Evolutionary conservation across 805 yeast species (phyloP).

Genomic region (Ogataea paradorogensis): DNA sequence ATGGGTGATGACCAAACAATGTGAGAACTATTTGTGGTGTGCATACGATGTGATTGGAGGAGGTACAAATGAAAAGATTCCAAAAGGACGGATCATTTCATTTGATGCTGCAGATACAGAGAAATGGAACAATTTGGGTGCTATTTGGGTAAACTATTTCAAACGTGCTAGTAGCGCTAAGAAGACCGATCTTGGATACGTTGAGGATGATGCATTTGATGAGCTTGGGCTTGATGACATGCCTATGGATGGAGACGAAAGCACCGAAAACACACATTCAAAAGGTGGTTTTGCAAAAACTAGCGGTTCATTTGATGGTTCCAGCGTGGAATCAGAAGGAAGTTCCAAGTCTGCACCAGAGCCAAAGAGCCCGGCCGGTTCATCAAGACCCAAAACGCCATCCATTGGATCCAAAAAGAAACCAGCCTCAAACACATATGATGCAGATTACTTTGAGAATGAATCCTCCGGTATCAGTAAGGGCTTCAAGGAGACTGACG

Average conservation of each 20-base stretch:
- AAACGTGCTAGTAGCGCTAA: constrained; percentile 10
- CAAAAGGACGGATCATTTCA: constrained; percentile 44
- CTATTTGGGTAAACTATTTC: constrained; percentile 49
- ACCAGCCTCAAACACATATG: constrained; percentile 8
- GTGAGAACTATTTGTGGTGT: constrained; percentile 59
- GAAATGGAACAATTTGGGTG: constrained; percentile 44
- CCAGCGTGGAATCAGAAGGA: neutral
- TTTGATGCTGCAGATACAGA: constrained; percentile 31
- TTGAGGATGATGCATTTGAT: neutral
- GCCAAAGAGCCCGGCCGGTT: neutral
- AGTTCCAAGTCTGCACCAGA: neutral
- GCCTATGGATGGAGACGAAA: constrained; percentile 13
- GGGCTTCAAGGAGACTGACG: constrained; percentile 28
- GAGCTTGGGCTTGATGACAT: constrained; percentile 1
- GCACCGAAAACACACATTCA: neutral
- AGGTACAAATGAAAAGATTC: constrained; percentile 36
- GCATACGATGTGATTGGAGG: constrained; percentile 59
- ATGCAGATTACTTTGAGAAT: constrained; percentile 25
- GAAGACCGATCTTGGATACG: constrained; percentile 7
- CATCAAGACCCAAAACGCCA: neutral
- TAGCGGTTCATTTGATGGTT: constrained; percentile 13
- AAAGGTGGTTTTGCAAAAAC: constrained; percentile 26
- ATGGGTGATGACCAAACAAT: constrained; percentile 54
- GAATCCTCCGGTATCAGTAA: constrained; percentile 22
- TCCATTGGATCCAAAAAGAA: constrained; percentile 1